phyloP scores from a whole-genome alignment of 2,329 filamentous ascomycete genomes.

The Thielaviopsis musarum region DNA sequence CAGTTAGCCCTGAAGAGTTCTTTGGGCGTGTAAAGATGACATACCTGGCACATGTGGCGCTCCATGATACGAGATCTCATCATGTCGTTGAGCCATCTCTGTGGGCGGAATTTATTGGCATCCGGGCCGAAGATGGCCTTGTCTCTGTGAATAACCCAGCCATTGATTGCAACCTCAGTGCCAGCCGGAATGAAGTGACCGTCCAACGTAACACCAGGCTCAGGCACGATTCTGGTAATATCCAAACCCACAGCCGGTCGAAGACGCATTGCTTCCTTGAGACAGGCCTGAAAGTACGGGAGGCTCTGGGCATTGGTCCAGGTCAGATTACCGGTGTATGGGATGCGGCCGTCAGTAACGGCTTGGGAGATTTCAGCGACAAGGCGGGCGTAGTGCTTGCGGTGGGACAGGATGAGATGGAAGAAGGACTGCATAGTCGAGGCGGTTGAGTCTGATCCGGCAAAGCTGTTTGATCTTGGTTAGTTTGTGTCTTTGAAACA shows the following conservation, averaged over 20 bases:
- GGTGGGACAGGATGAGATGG: slow-evolving; percentile 30
- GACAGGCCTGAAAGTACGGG: slow-evolving; percentile 37
- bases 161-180: slow-evolving; percentile 35
- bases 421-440: slow-evolving; percentile 42
- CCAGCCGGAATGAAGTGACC: slow-evolving; percentile 34
- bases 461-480: slow-evolving; percentile 24
- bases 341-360: slow-evolving; percentile 20
- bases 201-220: slow-evolving; percentile 33
- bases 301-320: slow-evolving; percentile 32
- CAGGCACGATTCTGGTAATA: slow-evolving; percentile 33
- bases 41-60: slow-evolving; percentile 38
- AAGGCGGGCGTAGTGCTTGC: slow-evolving; percentile 24
- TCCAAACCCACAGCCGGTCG: slow-evolving; percentile 36
- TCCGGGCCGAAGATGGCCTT: slow-evolving; percentile 31
- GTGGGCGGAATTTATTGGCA: slow-evolving; percentile 33
- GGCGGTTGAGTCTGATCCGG: slow-evolving; percentile 43
- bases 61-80: slow-evolving; percentile 31
- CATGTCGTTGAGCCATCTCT: slow-evolving; percentile 35
- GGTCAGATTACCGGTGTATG: slow-evolving; percentile 25
- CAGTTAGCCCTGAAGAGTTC: background rate
- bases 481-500: slow-evolving; percentile 14
- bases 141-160: slow-evolving; percentile 35
- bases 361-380: slow-evolving; percentile 28
- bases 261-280: slow-evolving; percentile 39
- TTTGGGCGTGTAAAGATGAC: slow-evolving; percentile 4